Conservation (phyloP, 352 stramenopile genomes). For the Thraustochytrium sp. region DNA sequence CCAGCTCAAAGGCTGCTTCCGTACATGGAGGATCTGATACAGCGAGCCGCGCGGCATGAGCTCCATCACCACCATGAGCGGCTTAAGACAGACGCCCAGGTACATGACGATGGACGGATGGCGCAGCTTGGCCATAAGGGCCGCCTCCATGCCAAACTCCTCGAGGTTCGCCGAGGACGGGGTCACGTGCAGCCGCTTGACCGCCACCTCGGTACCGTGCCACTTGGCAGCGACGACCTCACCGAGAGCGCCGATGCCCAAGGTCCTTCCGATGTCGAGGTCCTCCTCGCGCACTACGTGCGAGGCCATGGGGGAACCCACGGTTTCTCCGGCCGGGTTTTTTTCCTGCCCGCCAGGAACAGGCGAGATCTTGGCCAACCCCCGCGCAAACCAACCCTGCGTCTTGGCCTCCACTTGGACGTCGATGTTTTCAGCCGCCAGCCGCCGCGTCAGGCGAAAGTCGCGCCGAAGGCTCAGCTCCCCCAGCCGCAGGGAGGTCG, state of each 20-base stretch:
- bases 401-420: conserved; percentile 33
- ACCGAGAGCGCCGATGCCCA: conserved; percentile 58
- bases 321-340: background rate
- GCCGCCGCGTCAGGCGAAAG: conserved; percentile 15
- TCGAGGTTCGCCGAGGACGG: conserved; percentile 27
- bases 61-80: conserved; percentile 76
- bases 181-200: conserved; percentile 71
- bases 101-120: conserved; percentile 64
- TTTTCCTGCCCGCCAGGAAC: background rate
- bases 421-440: conserved; percentile 42
- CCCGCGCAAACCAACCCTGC: background rate
- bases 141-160: conserved; percentile 55
- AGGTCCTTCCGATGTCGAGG: background rate
- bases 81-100: conserved; percentile 78
- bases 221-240: conserved; percentile 91
- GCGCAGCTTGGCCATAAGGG: conserved; percentile 51
- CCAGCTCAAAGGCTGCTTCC: conserved; percentile 54
- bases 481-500: background rate
- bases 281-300: background rate
- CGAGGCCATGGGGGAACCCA: no score
- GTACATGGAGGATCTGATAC: conserved; percentile 66
- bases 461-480: conserved; percentile 7
- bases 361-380: conserved; percentile 10
- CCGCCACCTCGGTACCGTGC: conserved; percentile 86
- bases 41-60: conserved; percentile 73